Evolutionary conservation across 2,329 filamentous ascomycete species (phyloP), one percentile per base, ranked within the genome.

Genomic region (Aspergillus sp.): DNA sequence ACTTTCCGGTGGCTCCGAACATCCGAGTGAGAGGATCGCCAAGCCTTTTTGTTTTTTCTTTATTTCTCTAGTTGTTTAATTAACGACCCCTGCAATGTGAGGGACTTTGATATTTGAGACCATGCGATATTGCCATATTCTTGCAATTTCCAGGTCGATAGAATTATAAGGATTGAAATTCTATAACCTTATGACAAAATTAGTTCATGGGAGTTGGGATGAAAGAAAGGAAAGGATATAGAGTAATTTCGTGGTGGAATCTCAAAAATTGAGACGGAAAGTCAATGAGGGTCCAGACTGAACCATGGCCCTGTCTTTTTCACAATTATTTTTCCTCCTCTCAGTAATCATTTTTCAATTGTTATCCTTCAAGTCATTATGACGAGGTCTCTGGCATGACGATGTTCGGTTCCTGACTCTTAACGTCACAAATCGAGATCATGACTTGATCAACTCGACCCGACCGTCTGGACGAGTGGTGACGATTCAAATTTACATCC

Each of bases 1-100:
- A 47, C 50, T 49, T 49, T 41, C 50, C 57, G 52, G 52, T 34
- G 36, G 43, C 55, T 59, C 55, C 57, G 55, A 53, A 45, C 50
- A 49, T 51, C 57, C 54, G 54, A 52, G 43, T 43, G 10, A 44
- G 7, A 6, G 38, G n/a, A 17, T n/a, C 29, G 47, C 34, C 52
- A 54, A 50, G 21, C 3, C 11, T 19, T 9, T 25, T 42, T 40
- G 11, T 16, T 31, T 31, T 4, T 38, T 38, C 16, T 43, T 36
- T 29, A 42, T 4, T 38, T 38, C 16, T 43, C 29, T 29, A 42
- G 9, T 49, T 38, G 4, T 7, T 49, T n/a, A 25, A 19, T 29
- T 16, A 5, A 4, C 11, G n/a, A n/a, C 44, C 46, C 21, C 38
- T 23, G n/a, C n/a, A 32, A 49, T 29, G 23, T 10, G 25, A 29